Base-by-base conservation (phyloP, 2,329 filamentous ascomycete genomes). In the Niveomyces coronatus region DNA sequence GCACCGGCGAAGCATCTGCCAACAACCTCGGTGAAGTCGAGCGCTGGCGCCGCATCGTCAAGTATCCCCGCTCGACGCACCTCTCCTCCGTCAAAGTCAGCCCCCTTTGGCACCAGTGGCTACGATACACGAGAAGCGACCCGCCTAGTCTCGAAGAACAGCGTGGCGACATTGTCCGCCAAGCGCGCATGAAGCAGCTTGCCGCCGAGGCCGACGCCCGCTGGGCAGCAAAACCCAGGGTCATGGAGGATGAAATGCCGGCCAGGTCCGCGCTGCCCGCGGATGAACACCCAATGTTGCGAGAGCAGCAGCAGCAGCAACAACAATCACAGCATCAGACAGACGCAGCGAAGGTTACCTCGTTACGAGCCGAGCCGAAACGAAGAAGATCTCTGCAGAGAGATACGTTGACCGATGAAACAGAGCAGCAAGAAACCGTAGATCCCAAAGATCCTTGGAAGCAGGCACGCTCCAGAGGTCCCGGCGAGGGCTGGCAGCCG, bases 31-130 rank as follows among this genome's bases (percentile, higher is more conserved):
- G 56, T 24, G 57, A 63, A 34, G 49, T 56, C 26, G 57, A 63
- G 37, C 70, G 72, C 46, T 73, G 71, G 67, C 71, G 76, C 22
- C 72, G 76, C 53, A 79, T 80, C 45, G 74, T 79, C 34, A 52
- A 74, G 48, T 77, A 74, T 55, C 74, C 75, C 9, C 58, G 63
- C 34, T 61, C 61, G 30, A 67, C 68, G 3, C 72, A 74, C 53
- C 63, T 65, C 49, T 71, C 65, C 48, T 66, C 73, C 23, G 67
- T 80, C 38, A 58, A 58, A 40, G 74, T 81, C 43, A 62, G 70
- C 36, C 76, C 78, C 9, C 65, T 68, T 45, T 82, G 78, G 78
- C 76, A 81, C 57, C 76, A 81, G 51, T 82, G 78, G 78, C 64
- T 82, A 34, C 73, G 78, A 13, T 66, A 81, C 54, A 73, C 69